Evolutionary conservation across 768 basidiomycete genomes (phyloP).

Genomic region (Leccinum variicolor): DNA sequence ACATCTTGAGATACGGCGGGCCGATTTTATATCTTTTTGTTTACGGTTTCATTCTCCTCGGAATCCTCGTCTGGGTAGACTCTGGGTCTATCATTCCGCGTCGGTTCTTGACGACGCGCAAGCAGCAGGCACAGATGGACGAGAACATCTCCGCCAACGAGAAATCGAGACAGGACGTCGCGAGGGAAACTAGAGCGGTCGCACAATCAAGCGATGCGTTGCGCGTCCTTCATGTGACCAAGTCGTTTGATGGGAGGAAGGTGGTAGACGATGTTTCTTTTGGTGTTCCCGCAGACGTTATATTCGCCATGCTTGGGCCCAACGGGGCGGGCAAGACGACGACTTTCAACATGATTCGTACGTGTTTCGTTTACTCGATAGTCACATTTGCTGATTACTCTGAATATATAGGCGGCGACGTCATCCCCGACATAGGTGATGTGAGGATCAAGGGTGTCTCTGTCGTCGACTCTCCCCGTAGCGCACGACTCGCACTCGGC

Average conservation of each 20-base stretch:
- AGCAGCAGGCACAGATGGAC: constrained; percentile 12
- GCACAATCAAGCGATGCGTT: constrained; percentile 52
- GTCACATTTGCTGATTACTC: background rate
- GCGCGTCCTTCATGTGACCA: constrained; percentile 60
- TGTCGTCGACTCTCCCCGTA: constrained; percentile 58
- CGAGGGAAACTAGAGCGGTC: constrained; percentile 48
- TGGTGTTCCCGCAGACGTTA: constrained; percentile 56
- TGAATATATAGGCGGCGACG: constrained; percentile 54
- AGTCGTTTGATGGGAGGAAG: constrained; percentile 50
- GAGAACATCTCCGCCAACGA: constrained; percentile 12
- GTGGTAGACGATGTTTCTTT: constrained; percentile 77
- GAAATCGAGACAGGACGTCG: constrained; percentile 47
- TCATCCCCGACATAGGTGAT: constrained; percentile 66
- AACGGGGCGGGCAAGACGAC: constrained; percentile 87
- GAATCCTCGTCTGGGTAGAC: constrained; percentile 66
- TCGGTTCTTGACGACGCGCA: constrained; percentile 25
- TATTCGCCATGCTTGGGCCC: constrained; percentile 74
- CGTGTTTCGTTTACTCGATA: constrained; percentile 20
- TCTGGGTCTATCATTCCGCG: constrained; percentile 58
- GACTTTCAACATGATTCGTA: constrained; percentile 77
- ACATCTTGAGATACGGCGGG: constrained; percentile 63
- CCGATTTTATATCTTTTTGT: constrained; percentile 72
- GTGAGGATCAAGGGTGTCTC: constrained; percentile 65
- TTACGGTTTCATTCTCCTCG: constrained; percentile 55
- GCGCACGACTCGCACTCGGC: constrained; percentile 66